phyloP scores from a whole-genome alignment of 441 rosid genomes.

The Aquilaria agallochum region DNA sequence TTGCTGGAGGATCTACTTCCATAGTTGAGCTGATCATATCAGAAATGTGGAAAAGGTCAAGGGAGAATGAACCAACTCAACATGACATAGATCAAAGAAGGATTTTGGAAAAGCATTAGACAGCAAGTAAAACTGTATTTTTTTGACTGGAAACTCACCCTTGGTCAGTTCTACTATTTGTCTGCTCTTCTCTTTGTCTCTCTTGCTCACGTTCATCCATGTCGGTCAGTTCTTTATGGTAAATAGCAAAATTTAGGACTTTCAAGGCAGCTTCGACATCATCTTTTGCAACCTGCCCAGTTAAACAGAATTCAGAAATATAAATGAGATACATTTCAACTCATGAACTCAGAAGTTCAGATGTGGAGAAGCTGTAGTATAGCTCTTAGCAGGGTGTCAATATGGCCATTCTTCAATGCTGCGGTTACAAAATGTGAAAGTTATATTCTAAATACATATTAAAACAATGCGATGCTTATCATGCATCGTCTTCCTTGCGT shows the following conservation, averaged over 20 bases:
- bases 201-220: slow-evolving; percentile 96
- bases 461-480: too few relatives aligned
- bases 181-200: slow-evolving; percentile 64
- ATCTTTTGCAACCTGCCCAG: slow-evolving; percentile 61
- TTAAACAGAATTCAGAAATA: slow-evolving; percentile 3
- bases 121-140: neutral
- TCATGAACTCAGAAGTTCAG: neutral
- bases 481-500: too few relatives aligned
- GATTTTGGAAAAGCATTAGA: neutral
- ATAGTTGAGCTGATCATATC: slow-evolving; percentile 46
- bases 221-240: slow-evolving; percentile 93
- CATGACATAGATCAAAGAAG: neutral
- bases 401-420: neutral
- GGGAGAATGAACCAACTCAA: neutral
- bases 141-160: slow-evolving; percentile 35
- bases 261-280: slow-evolving; percentile 94
- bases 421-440: too few relatives aligned
- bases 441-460: too few relatives aligned
- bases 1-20: slow-evolving; percentile 73
- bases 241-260: slow-evolving; percentile 91
- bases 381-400: too few relatives aligned
- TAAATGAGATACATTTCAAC: neutral
- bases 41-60: slow-evolving; percentile 9
- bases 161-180: slow-evolving; percentile 39
- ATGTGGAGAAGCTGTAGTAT: neutral